Percentiles rank a stretch among this genome's conserved stretches.
Evolutionary conservation across 2,329 filamentous ascomycete species (phyloP).

Genomic region (Verticillium nonalfalfae): DNA sequence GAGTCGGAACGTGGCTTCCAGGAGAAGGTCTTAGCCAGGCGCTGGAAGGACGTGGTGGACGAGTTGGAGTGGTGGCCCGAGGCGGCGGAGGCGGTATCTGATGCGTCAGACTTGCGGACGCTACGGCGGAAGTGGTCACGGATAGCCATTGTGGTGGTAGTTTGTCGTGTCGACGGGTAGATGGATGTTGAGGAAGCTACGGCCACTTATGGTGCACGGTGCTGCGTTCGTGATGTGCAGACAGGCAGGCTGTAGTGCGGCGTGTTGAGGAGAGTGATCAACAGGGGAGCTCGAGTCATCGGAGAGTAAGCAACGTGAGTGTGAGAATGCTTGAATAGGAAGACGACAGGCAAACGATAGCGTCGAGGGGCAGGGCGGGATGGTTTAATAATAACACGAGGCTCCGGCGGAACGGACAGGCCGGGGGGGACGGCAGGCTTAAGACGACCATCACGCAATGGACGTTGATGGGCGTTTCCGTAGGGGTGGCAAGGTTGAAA

Average conservation of each 20-base stretch:
- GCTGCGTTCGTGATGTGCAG: neutral
- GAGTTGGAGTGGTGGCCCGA: slow-evolving; percentile 20
- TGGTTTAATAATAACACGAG: neutral
- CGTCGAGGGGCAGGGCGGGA: neutral
- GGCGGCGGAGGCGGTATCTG: slow-evolving; percentile 15
- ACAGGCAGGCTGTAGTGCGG: neutral
- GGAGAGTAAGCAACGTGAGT: neutral
- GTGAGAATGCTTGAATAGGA: neutral
- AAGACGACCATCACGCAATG: slow-evolving; percentile 1
- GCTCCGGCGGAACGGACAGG: neutral
- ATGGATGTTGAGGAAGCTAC: neutral
- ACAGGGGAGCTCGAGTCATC: neutral
- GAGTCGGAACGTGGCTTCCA: slow-evolving; percentile 14
- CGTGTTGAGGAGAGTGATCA: neutral
- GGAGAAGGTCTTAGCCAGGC: slow-evolving; percentile 10
- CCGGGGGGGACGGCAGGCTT: neutral
- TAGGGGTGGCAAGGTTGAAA: slow-evolving; percentile 1
- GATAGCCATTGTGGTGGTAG: slow-evolving; percentile 27
- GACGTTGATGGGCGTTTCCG: slow-evolving; percentile 1
- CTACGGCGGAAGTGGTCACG: slow-evolving; percentile 32
- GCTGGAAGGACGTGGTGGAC: slow-evolving; percentile 7
- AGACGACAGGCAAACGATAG: neutral
- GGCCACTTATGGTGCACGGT: neutral
- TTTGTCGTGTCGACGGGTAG: neutral
- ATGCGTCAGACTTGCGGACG: slow-evolving; percentile 27